Percentiles rank a stretch among this genome's conserved stretches.
phyloP scores from a whole-genome alignment of 495 filamentous ascomycete genomes.

The Xylaria longipes region DNA sequence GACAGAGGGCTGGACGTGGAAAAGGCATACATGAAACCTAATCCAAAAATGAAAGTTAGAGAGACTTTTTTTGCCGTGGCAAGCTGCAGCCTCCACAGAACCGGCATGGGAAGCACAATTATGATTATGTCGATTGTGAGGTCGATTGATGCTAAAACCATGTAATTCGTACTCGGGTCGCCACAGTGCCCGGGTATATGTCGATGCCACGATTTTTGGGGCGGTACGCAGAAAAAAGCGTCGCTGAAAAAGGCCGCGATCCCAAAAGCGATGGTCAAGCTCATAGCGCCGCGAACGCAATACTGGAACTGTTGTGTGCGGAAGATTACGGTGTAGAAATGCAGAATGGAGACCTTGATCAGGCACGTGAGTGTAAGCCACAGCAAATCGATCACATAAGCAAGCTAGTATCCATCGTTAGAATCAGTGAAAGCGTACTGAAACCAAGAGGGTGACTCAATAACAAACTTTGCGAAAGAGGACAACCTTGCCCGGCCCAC shows the following conservation, averaged over 20 bases:
- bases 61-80: neutral
- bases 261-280: neutral
- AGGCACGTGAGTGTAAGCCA: too few relatives aligned
- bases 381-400: too few relatives aligned
- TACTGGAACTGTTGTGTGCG: neutral
- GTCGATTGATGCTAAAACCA: neutral
- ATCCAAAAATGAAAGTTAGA: neutral
- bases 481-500: too few relatives aligned
- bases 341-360: conserved; percentile 9
- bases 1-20: too few relatives aligned
- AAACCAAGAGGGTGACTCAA: too few relatives aligned
- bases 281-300: neutral
- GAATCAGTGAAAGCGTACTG: too few relatives aligned
- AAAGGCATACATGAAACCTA: neutral
- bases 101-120: neutral
- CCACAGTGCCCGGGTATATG: neutral
- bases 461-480: too few relatives aligned
- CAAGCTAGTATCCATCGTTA: too few relatives aligned
- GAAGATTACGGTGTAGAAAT: conserved; percentile 11
- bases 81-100: conserved; percentile 1
- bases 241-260: neutral
- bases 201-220: neutral
- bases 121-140: neutral
- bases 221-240: neutral
- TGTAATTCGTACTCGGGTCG: neutral